Evolutionary conservation across 1,284 basidiomycete genomes (phyloP).

Genomic region (Puccinia novopanici): DNA sequence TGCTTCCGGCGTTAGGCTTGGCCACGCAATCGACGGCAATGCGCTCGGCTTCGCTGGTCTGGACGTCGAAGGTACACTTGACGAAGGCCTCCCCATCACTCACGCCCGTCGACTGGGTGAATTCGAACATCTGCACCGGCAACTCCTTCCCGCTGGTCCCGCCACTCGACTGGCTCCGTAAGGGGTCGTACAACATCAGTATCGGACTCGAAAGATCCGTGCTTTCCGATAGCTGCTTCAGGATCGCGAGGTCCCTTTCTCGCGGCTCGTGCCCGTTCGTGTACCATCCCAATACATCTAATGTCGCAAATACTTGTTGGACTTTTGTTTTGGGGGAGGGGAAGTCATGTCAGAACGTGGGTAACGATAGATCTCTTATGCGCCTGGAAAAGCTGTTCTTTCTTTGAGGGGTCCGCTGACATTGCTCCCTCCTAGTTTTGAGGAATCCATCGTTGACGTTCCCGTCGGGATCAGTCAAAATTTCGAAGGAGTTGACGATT

Average conservation of each 20-base stretch:
- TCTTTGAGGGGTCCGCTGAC: conserved; percentile 63
- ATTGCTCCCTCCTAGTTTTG: conserved; percentile 80
- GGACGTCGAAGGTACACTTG: conserved; percentile 84
- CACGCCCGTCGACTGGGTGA: neutral
- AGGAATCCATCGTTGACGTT: conserved; percentile 75
- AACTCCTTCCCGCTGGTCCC: conserved; percentile 77
- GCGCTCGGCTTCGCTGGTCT: conserved; percentile 95
- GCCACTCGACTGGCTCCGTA: conserved; percentile 64
- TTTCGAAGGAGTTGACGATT: conserved; percentile 93
- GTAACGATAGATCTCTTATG: neutral
- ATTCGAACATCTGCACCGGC: conserved; percentile 66
- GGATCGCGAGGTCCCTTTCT: conserved; percentile 73
- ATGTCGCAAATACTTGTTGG: conserved; percentile 94
- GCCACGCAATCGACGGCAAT: conserved; percentile 97
- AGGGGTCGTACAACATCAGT: conserved; percentile 63
- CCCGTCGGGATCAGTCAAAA: conserved; percentile 64
- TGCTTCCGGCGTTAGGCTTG: conserved; percentile 75
- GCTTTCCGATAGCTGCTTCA: conserved; percentile 71
- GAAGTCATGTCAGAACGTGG: neutral
- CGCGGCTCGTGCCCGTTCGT: conserved; percentile 75
- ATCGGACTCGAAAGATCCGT: conserved; percentile 39
- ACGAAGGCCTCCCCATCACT: conserved; percentile 62
- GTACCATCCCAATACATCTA: conserved; percentile 97
- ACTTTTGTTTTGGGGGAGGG: conserved; percentile 64
- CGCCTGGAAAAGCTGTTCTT: neutral